These are phyloP conservation scores for Aspergillus leporis DNA, from an alignment of 495 filamentous ascomycete species.

Conservation along the genomic window DNA sequence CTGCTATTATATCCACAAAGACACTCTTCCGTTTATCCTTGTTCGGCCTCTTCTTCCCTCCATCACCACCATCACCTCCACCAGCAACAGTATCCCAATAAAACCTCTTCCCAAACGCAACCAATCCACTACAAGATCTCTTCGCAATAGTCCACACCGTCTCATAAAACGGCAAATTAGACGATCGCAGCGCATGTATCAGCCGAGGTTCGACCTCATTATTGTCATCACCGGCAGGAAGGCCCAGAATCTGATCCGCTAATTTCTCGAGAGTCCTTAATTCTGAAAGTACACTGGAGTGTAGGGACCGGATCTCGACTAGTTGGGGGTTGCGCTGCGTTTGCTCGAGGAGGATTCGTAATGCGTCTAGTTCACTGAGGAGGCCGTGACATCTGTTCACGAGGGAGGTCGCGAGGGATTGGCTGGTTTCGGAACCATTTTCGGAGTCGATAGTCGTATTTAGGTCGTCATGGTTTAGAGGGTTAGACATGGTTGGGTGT, in stretches of 20 bases:
- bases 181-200: constrained; percentile 52
- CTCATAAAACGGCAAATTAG: constrained; percentile 58
- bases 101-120: constrained; percentile 54
- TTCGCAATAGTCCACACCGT: constrained; percentile 57
- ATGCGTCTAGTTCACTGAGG: constrained; percentile 48
- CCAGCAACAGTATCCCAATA: constrained; percentile 53
- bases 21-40: constrained; percentile 30
- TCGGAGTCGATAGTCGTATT: background rate
- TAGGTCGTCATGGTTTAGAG: too few relatives aligned
- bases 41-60: constrained; percentile 18
- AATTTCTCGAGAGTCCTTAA: constrained; percentile 51
- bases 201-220: constrained; percentile 27
- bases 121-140: constrained; percentile 45
- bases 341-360: constrained; percentile 43
- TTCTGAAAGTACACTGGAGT: constrained; percentile 49
- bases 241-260: constrained; percentile 24
- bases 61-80: constrained; percentile 4
- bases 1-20: constrained; percentile 40
- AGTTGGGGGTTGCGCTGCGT: constrained; percentile 49
- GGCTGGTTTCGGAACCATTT: background rate
- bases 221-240: constrained; percentile 13
- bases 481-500: background rate
- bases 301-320: constrained; percentile 55
- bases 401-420: constrained; percentile 29
- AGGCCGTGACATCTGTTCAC: constrained; percentile 43